Conservation (phyloP, 139 green algal genomes). For the Coccomyxa sp. region DNA sequence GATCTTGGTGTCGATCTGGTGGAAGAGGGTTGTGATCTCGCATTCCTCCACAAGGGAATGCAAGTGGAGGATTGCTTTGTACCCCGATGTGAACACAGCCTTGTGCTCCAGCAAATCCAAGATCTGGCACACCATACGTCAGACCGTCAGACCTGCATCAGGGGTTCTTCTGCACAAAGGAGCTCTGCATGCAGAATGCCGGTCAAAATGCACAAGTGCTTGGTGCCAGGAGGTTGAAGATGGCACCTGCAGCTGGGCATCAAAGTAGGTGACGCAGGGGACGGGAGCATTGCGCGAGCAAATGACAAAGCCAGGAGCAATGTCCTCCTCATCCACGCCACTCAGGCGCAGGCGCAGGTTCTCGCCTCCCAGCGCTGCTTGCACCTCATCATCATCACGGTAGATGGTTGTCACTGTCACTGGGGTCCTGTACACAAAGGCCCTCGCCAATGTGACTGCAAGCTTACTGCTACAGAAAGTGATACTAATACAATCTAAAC, state of each 20-base stretch:
- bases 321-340: slow-evolving; percentile 83
- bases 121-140: slow-evolving; percentile 23
- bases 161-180: not conserved
- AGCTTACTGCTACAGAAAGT: not conserved
- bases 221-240: too few species aligned
- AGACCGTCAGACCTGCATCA: not conserved
- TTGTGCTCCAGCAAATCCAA: slow-evolving; percentile 94
- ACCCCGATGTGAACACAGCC: slow-evolving; percentile 92
- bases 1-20: slow-evolving; percentile 81
- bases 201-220: not conserved
- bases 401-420: slow-evolving; percentile 89
- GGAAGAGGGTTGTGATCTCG: slow-evolving; percentile 83
- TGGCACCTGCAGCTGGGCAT: slow-evolving; percentile 24
- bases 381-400: slow-evolving; percentile 87
- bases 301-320: slow-evolving; percentile 90
- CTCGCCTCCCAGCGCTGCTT: slow-evolving; percentile 67
- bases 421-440: slow-evolving; percentile 28
- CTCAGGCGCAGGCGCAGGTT: slow-evolving; percentile 76
- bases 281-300: slow-evolving; percentile 53
- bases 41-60: slow-evolving; percentile 92
- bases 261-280: slow-evolving; percentile 75
- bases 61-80: slow-evolving; percentile 84
- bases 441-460: not conserved
- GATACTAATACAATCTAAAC: not conserved
- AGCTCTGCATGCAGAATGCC: not conserved